phyloP scores from a whole-genome alignment of 1,139 yeast species.

The Taphrina deformans region DNA sequence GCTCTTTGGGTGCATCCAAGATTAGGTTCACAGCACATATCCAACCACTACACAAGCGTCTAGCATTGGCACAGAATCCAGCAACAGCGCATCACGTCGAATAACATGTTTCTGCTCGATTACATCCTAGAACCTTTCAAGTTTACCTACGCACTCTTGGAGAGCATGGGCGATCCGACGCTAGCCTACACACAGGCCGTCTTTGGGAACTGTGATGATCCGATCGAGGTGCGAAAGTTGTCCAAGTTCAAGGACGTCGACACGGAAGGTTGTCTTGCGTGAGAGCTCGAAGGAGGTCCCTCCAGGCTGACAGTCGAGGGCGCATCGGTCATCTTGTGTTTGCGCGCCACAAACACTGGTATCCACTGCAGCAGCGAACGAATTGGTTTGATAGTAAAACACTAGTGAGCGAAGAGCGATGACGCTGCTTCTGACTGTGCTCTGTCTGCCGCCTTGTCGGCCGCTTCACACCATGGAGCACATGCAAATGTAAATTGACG shows the following conservation, averaged over 20 bases:
- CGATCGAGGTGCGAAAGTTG: neutral
- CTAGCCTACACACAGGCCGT: slow-evolving; percentile 10
- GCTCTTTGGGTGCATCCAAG: too few species aligned
- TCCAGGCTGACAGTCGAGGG: neutral
- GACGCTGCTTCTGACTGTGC: neutral
- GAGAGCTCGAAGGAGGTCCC: neutral
- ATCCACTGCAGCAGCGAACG: too few species aligned
- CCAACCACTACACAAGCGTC: too few species aligned
- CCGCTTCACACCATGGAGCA: too few species aligned
- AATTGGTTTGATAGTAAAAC: too few species aligned
- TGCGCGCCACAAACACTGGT: neutral
- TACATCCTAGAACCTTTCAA: slow-evolving; percentile 8
- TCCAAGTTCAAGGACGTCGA: neutral
- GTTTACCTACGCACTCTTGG: slow-evolving; percentile 9
- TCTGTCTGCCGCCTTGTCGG: too few species aligned
- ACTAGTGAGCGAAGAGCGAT: too few species aligned
- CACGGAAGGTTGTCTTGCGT: slow-evolving; percentile 1
- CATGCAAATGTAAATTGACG: too few species aligned
- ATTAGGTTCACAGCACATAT: too few species aligned
- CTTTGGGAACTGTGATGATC: neutral
- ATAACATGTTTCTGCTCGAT: slow-evolving; percentile 1
- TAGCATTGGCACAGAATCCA: too few species aligned
- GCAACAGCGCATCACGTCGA: too few species aligned
- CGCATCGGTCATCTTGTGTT: too few species aligned
- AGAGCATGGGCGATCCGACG: neutral